Percentiles rank a stretch among this genome's conserved stretches.
Evolutionary conservation across 163 green algal species (phyloP).

Genomic region (Trebouxia gelatinosa): DNA sequence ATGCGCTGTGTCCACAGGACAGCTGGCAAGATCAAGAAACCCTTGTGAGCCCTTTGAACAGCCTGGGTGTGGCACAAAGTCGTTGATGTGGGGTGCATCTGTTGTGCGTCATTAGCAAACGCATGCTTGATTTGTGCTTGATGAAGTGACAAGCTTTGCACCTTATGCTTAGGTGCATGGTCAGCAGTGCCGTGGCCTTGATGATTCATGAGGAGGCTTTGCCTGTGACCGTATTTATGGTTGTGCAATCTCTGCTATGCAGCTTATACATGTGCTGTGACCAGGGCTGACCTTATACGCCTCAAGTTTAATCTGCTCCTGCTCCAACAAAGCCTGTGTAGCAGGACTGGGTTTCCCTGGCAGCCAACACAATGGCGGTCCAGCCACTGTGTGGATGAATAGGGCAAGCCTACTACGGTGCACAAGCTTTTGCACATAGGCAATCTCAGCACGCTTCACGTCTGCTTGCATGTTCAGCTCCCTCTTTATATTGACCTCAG

Average conservation of each 20-base stretch:
- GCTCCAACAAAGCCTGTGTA: constrained; percentile 38
- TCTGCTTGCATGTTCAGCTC: constrained; percentile 51
- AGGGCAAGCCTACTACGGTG: constrained; percentile 33
- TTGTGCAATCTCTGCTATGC: too few species aligned
- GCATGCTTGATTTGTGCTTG: not conserved
- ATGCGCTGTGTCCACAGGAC: not conserved
- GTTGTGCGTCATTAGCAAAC: not conserved
- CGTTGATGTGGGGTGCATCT: not conserved
- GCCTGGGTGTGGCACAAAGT: not conserved
- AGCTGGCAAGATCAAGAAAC: not conserved
- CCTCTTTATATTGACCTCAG: constrained; percentile 45
- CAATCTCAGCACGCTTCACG: constrained; percentile 54
- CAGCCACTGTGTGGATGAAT: constrained; percentile 46
- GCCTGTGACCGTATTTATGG: not conserved
- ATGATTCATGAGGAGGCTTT: too few species aligned
- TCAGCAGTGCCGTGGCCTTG: not conserved
- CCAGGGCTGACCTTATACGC: not conserved
- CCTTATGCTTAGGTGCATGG: not conserved
- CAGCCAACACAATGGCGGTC: constrained; percentile 42
- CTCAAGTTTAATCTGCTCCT: constrained; percentile 31
- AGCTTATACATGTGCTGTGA: not conserved
- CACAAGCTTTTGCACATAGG: constrained; percentile 41
- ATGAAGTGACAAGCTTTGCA: not conserved
- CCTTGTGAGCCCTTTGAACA: not conserved
- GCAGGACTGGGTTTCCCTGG: constrained; percentile 35